Conservation (phyloP, 192 early-diverging fungal genomes). For the Coemansia sp. region DNA sequence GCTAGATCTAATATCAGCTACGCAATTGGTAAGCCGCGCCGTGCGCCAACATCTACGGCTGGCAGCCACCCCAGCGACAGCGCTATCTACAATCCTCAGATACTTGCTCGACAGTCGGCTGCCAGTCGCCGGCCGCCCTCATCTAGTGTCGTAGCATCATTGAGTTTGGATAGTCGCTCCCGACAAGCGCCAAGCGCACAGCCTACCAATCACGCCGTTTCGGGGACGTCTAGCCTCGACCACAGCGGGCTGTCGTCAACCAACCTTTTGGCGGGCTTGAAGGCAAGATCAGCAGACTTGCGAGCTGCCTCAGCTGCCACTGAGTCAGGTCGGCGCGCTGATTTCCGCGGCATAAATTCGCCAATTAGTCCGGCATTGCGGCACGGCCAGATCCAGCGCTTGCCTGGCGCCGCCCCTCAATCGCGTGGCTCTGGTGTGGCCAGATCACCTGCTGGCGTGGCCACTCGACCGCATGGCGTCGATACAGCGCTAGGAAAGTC, state of each 20-base stretch:
- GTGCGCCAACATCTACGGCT: neutral
- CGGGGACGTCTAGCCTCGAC: slow-evolving; percentile 7
- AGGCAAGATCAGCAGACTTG: slow-evolving; percentile 16
- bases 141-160: slow-evolving; percentile 19
- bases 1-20: neutral
- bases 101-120: slow-evolving; percentile 10
- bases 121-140: slow-evolving; percentile 3
- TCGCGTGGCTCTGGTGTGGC: neutral
- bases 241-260: slow-evolving; percentile 16
- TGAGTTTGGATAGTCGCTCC: slow-evolving; percentile 12
- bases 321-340: slow-evolving; percentile 3
- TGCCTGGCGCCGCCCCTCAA: neutral
- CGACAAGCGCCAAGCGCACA: neutral
- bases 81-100: slow-evolving; percentile 8
- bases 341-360: slow-evolving; percentile 5
- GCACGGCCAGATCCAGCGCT: slow-evolving; percentile 10
- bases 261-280: slow-evolving; percentile 23
- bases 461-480: slow-evolving; percentile 7
- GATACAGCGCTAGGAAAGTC: neutral
- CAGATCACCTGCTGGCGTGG: slow-evolving; percentile 14
- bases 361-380: slow-evolving; percentile 1
- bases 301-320: slow-evolving; percentile 2
- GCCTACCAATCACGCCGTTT: slow-evolving; percentile 20
- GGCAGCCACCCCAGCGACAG: neutral
- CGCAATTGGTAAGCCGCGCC: slow-evolving; percentile 29